Evolutionary conservation across 805 yeast species (phyloP).

Genomic region (Saturnispora besseyi): DNA sequence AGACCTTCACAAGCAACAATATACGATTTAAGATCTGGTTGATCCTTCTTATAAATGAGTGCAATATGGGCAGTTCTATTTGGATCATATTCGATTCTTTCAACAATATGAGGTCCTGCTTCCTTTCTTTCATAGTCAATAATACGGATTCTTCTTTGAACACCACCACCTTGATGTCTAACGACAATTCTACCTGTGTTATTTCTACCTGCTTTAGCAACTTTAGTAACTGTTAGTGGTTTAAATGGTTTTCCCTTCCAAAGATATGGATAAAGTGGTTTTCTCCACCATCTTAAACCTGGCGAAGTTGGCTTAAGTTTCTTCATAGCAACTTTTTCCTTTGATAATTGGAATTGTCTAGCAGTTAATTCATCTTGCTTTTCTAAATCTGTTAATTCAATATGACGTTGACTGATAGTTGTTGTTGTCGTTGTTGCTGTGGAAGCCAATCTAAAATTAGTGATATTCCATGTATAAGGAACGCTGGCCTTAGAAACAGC

Average conservation of each 20-base stretch:
- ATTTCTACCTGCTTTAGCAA: slow-evolving; percentile 81
- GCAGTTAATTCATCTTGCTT: slow-evolving; percentile 63
- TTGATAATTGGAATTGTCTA: slow-evolving; percentile 64
- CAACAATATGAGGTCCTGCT: slow-evolving; percentile 69
- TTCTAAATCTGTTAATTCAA: slow-evolving; percentile 64
- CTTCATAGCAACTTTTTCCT: slow-evolving; percentile 63
- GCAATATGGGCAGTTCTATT: slow-evolving; percentile 93
- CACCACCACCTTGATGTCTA: slow-evolving; percentile 97
- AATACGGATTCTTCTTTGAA: slow-evolving; percentile 75
- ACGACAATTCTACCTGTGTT: slow-evolving; percentile 80
- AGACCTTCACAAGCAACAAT: slow-evolving; percentile 88
- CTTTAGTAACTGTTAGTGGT: slow-evolving; percentile 64
- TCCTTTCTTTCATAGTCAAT: slow-evolving; percentile 64
- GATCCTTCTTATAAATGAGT: slow-evolving; percentile 49
- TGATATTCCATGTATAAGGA: neutral
- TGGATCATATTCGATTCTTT: slow-evolving; percentile 93
- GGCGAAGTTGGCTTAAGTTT: slow-evolving; percentile 76
- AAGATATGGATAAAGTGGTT: slow-evolving; percentile 79
- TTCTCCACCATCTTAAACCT: slow-evolving; percentile 79
- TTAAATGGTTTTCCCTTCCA: slow-evolving; percentile 77
- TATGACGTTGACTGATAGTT: slow-evolving; percentile 22
- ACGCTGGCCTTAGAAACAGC: neutral
- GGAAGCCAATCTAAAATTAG: slow-evolving; percentile 14
- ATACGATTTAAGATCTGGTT: slow-evolving; percentile 58
- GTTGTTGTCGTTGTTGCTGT: neutral